Evolutionary conservation across 331 rosid species (phyloP).

Genomic region (Arachis monticola): DNA sequence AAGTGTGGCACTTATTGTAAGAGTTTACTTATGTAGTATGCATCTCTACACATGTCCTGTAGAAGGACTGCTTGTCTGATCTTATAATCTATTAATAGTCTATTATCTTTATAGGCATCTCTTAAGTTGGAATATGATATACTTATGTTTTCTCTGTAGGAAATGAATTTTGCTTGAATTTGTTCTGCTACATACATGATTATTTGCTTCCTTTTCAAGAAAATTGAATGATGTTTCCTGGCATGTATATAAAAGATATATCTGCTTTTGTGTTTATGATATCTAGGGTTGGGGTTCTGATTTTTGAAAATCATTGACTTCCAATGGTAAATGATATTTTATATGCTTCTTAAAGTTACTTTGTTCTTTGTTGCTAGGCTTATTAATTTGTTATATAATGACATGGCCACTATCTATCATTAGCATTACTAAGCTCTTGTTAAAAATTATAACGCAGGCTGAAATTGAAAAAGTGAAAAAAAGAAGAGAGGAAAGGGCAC

Average conservation of each 20-base stretch:
- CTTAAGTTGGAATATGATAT: neutral
- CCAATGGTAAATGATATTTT: neutral
- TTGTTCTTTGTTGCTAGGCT: neutral
- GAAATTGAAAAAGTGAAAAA: slow-evolving; percentile 97
- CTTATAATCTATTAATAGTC: neutral
- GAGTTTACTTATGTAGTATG: neutral
- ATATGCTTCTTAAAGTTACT: neutral
- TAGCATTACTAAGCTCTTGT: slow-evolving; percentile 13
- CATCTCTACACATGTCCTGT: neutral
- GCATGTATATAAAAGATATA: neutral
- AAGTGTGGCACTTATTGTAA: slow-evolving; percentile 23
- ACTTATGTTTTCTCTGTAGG: slow-evolving; percentile 8
- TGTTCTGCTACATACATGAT: neutral
- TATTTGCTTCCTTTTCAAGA: neutral
- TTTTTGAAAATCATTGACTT: neutral
- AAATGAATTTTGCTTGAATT: neutral
- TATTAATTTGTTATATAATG: neutral
- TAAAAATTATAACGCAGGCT: slow-evolving; percentile 64
- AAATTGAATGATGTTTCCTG: neutral
- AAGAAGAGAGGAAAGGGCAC: slow-evolving; percentile 98
- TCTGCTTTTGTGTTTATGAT: neutral
- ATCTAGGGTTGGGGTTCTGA: neutral
- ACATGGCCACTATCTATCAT: neutral
- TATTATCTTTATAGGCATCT: neutral
- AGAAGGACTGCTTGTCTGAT: neutral